A percentile compares a stretch with the other conserved stretches of the same genome.
These are phyloP conservation scores for Coniochaeta sp. DNA, from an alignment of 2,329 filamentous ascomycete species.

Conservation along the genomic window DNA sequence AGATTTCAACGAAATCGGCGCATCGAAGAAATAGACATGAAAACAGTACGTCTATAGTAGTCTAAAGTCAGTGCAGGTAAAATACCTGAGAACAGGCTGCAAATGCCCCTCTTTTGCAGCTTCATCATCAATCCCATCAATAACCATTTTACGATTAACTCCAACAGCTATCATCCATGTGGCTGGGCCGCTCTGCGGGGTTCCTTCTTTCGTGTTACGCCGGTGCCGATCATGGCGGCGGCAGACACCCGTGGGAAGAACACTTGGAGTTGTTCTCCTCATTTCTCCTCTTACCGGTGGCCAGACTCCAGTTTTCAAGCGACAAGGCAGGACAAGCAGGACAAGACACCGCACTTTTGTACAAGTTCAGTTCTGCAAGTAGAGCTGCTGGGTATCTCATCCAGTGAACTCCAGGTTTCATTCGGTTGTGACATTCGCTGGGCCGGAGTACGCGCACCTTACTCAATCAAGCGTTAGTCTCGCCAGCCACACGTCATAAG, in stretches of 20 bases:
- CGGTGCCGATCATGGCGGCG: not conserved
- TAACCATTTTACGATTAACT: not conserved
- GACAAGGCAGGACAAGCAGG: too few relatives aligned
- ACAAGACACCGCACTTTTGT: too few relatives aligned
- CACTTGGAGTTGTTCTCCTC: not conserved
- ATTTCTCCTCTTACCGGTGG: not conserved
- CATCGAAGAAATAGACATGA: too few relatives aligned
- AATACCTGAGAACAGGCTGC: too few relatives aligned
- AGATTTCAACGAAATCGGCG: too few relatives aligned
- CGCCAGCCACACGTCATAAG: slow-evolving; percentile 1
- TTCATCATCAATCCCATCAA: not conserved
- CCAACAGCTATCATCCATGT: not conserved
- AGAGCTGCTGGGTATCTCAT: too few relatives aligned
- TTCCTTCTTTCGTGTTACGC: not conserved
- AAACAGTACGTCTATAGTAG: too few relatives aligned
- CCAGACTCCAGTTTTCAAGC: not conserved
- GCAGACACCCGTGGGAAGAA: not conserved
- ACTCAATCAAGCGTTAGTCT: not conserved
- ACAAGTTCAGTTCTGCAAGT: too few relatives aligned
- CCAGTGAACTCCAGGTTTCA: not conserved
- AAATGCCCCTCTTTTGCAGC: not conserved
- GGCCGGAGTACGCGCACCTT: not conserved
- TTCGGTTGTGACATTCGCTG: not conserved
- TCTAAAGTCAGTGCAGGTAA: too few relatives aligned
- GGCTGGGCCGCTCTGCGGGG: not conserved